phyloP scores from a whole-genome alignment of 257 asterid species.

The Oldenlandia corymbosa region DNA sequence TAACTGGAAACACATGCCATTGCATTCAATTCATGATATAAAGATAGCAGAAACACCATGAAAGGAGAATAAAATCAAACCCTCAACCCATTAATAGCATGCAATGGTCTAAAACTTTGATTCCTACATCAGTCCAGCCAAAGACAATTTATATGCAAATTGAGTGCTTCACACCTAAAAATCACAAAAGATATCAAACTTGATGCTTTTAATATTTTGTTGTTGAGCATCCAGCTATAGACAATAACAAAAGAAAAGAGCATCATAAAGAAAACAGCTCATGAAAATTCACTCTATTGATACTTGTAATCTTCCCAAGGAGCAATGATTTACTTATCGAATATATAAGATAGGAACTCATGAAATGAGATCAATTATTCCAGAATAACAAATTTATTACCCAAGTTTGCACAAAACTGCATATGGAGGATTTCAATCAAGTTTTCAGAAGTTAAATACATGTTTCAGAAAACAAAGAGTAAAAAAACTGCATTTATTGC shows the following conservation, averaged over 20 bases:
- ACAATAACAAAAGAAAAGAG: no score
- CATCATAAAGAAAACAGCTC: no score
- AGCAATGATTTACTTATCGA: background rate
- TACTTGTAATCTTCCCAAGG: background rate
- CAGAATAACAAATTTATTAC: background rate
- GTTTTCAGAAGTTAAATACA: background rate
- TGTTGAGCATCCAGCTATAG: background rate
- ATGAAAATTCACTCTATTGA: no score
- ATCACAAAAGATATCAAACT: no score
- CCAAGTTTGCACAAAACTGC: constrained; percentile 1
- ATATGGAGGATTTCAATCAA: background rate
- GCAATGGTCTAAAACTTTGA: background rate
- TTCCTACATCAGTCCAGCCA: no score
- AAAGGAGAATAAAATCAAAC: background rate
- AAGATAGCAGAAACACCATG: no score
- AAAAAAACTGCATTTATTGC: background rate
- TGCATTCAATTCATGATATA: no score
- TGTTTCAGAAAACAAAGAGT: background rate
- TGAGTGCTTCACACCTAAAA: background rate
- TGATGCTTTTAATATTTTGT: no score
- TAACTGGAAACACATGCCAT: background rate
- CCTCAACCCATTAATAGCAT: background rate
- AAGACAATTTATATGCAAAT: background rate
- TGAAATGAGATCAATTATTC: background rate
- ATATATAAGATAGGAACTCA: background rate